Evolutionary conservation across 164 flowering plant species (phyloP).

Genomic region (Magnolia kwangsiensis): DNA sequence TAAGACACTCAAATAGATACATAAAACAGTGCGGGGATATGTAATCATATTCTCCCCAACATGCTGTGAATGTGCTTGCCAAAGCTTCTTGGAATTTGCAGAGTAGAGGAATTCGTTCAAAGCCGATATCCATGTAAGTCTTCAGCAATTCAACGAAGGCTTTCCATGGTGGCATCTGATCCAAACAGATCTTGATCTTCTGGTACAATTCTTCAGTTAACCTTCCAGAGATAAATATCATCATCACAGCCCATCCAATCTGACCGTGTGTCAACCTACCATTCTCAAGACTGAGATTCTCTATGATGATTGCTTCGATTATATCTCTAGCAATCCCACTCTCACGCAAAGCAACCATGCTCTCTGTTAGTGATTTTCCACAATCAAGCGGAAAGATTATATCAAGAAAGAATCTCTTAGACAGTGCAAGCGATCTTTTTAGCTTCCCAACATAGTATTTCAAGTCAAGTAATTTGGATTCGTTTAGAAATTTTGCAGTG

Average conservation of each 20-base stretch:
- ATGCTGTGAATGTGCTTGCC: slow-evolving; percentile 28
- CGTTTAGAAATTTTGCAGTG: slow-evolving; percentile 30
- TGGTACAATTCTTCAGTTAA: slow-evolving; percentile 23
- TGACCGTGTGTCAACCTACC: slow-evolving; percentile 38
- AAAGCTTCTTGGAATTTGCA: slow-evolving; percentile 31
- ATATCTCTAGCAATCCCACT: slow-evolving; percentile 29
- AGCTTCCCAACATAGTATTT: slow-evolving; percentile 16
- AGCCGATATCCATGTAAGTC: slow-evolving; percentile 8
- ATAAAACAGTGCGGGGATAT: slow-evolving; percentile 58
- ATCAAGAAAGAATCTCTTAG: slow-evolving; percentile 23
- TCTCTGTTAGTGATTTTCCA: slow-evolving; percentile 22
- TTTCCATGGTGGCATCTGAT: slow-evolving; percentile 34
- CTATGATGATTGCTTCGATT: slow-evolving; percentile 28
- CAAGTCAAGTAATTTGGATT: slow-evolving; percentile 13
- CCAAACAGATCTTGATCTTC: slow-evolving; percentile 20
- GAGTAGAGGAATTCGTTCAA: slow-evolving; percentile 9
- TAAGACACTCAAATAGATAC: slow-evolving; percentile 56
- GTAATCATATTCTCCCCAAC: slow-evolving; percentile 40
- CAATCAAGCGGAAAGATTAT: slow-evolving; percentile 40
- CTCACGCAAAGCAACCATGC: slow-evolving; percentile 38
- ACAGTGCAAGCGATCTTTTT: slow-evolving; percentile 15
- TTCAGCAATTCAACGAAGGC: slow-evolving; percentile 26
- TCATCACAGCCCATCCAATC: slow-evolving; percentile 44
- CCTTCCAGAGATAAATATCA: slow-evolving; percentile 39
- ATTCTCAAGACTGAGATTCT: slow-evolving; percentile 14